Percentiles rank a stretch among this genome's conserved stretches.
Evolutionary conservation across 1,139 yeast genomes (phyloP).

Genomic region (Zygosaccharomyces sapae): DNA sequence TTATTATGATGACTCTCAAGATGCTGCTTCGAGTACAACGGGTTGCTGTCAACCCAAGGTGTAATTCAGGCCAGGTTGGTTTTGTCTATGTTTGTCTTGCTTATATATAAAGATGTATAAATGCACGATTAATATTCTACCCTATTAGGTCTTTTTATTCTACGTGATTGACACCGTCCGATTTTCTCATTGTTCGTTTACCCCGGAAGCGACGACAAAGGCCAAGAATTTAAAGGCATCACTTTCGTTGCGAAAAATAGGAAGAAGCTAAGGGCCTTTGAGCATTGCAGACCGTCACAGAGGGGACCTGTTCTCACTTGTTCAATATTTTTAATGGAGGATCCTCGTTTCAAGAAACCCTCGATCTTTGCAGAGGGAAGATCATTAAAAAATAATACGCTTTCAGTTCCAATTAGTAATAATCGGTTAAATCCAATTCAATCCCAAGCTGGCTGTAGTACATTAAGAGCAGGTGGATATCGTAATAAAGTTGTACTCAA

Average conservation of each 20-base stretch:
- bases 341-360: constrained; percentile 5
- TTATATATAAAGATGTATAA: background rate
- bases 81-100: background rate
- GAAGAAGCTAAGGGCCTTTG: background rate
- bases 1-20: constrained; percentile 35
- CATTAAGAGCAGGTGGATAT: constrained; percentile 22
- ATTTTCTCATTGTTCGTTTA: no score
- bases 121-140: background rate
- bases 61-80: background rate
- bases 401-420: background rate
- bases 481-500: constrained; percentile 31
- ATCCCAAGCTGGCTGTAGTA: constrained; percentile 19
- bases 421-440: constrained; percentile 3
- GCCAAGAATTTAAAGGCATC: background rate
- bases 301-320: no score
- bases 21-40: constrained; percentile 11
- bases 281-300: background rate
- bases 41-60: constrained; percentile 4
- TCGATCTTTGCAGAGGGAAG: background rate
- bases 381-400: background rate
- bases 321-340: constrained; percentile 5
- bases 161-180: no score
- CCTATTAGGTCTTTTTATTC: no score
- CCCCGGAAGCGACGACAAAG: background rate
- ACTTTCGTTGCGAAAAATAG: background rate